Percentiles rank a stretch among this genome's conserved stretches.
Conservation (phyloP, 2,329 filamentous ascomycete genomes). For the Diaporthe humulicola region DNA sequence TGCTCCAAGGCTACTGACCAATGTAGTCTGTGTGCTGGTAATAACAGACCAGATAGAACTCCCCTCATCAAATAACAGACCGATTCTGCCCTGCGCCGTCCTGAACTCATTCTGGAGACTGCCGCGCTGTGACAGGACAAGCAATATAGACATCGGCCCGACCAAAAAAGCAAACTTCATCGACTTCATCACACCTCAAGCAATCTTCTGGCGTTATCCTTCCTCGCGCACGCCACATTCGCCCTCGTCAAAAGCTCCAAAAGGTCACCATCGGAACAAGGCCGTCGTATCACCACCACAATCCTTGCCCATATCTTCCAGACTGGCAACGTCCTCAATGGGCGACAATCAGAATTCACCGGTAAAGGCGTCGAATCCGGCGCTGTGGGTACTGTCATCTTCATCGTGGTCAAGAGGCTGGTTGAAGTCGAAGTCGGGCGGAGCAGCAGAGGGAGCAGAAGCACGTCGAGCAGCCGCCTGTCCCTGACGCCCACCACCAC, state of each 20-base stretch:
- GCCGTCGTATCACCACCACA: not conserved
- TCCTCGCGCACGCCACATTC: too few species aligned
- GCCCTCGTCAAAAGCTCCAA: not conserved
- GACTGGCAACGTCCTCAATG: fast-evolving
- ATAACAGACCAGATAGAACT: not conserved
- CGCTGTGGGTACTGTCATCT: not conserved
- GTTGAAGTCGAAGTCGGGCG: conserved; percentile 14
- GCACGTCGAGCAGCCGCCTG: not conserved
- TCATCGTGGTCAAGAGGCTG: not conserved
- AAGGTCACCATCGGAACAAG: not conserved
- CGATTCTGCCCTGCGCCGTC: not conserved
- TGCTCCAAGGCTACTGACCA: not conserved
- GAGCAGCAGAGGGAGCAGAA: not conserved
- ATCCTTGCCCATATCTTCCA: too few species aligned
- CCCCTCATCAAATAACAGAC: not conserved
- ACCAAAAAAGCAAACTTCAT: not conserved
- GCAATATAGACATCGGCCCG: not conserved
- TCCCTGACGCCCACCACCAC: not conserved
- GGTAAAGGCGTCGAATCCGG: not conserved
- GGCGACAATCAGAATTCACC: not conserved
- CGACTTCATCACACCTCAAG: too few species aligned
- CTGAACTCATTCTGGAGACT: not conserved
- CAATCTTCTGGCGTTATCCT: not conserved
- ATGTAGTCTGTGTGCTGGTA: not conserved
- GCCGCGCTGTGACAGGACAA: not conserved